Evolutionary conservation across 345 rosid species (phyloP).

Genomic region (Populus simonii): DNA sequence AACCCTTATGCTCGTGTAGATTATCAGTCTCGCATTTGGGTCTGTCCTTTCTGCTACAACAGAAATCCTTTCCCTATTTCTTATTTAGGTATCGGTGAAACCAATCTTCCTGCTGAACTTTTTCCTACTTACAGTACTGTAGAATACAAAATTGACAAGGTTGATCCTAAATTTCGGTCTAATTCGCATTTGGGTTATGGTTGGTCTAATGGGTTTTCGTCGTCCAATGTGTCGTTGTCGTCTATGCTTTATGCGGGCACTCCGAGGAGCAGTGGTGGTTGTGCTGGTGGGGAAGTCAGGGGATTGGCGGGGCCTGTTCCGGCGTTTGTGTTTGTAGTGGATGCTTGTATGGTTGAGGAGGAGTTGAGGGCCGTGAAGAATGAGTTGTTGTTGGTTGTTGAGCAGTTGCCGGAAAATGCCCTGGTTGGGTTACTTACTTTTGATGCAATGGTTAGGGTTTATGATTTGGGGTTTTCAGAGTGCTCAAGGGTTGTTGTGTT

Average conservation of each 20-base stretch:
- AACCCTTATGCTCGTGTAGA: conserved; percentile 94
- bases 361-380: conserved; percentile 69
- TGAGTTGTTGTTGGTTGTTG: conserved; percentile 68
- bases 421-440: conserved; percentile 68
- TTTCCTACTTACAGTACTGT: conserved; percentile 89
- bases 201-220: conserved; percentile 28
- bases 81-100: conserved; percentile 68
- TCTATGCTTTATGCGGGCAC: conserved; percentile 42
- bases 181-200: conserved; percentile 14
- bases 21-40: conserved; percentile 81
- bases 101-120: conserved; percentile 94
- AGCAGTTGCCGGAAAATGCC: conserved; percentile 75
- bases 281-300: conserved; percentile 26
- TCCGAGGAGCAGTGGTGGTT: conserved; percentile 23
- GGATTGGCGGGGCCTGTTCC: conserved; percentile 48
- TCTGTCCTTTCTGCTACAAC: conserved; percentile 73
- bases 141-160: conserved; percentile 43
- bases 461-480: conserved; percentile 72
- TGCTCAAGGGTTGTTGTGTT: conserved; percentile 70
- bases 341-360: conserved; percentile 61
- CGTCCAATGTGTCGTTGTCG: conserved; percentile 47
- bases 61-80: conserved; percentile 70
- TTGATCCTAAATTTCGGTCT: conserved; percentile 9
- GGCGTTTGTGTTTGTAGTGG: conserved; percentile 84
- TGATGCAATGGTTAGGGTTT: conserved; percentile 82